Percentiles rank a stretch among this genome's conserved stretches.
Evolutionary conservation across 306 rosid species (phyloP).

Genomic region (Nissolia schottii): DNA sequence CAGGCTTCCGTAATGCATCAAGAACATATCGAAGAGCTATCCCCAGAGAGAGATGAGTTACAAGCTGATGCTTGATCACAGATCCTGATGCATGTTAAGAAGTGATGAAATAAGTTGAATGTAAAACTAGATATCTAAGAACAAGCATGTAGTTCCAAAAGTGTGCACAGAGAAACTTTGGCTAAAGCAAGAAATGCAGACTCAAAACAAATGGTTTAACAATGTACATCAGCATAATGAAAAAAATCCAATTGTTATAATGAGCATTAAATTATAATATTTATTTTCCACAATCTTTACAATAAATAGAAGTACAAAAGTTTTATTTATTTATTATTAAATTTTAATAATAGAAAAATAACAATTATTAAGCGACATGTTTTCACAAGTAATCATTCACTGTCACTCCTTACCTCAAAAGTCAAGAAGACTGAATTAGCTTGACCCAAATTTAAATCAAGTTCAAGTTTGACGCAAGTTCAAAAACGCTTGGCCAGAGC

Average conservation of each 20-base stretch:
- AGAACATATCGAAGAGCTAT: slow-evolving; percentile 92
- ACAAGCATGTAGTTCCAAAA: neutral
- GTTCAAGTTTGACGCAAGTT: neutral
- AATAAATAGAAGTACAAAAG: neutral
- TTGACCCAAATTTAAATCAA: neutral
- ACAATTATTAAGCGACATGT: neutral
- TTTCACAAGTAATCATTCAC: neutral
- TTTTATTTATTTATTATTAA: neutral
- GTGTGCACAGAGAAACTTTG: neutral
- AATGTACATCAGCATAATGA: neutral
- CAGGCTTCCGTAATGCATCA: slow-evolving; percentile 98
- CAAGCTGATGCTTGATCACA: slow-evolving; percentile 90
- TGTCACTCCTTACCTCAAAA: neutral
- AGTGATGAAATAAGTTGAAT: neutral
- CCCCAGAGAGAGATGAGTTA: slow-evolving; percentile 89
- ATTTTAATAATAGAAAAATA: neutral
- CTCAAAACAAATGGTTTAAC: slow-evolving; percentile 1
- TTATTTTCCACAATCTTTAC: neutral
- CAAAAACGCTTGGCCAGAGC: neutral
- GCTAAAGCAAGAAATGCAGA: neutral
- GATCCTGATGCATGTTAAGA: slow-evolving; percentile 52
- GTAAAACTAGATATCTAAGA: neutral
- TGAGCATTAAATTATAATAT: neutral
- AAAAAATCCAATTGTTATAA: neutral
- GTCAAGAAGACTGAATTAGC: neutral